Evolutionary conservation across 2,329 filamentous ascomycete species (phyloP), one percentile per base, ranked within the genome.

Genomic region (Chaetomium globosum): DNA sequence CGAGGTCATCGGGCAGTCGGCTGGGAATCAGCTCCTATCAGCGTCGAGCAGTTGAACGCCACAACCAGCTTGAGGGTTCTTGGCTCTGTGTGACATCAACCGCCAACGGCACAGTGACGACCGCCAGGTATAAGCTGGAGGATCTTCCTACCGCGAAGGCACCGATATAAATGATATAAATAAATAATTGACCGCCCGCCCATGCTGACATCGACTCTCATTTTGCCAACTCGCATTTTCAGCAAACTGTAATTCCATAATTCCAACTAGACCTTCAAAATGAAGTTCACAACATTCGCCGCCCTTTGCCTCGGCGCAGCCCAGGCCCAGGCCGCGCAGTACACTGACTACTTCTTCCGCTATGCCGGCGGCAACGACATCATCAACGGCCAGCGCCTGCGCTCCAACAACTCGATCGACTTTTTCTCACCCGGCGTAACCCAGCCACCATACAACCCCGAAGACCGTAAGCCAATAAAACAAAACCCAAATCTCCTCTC

Each of bases 321-420:
- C 6, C 36, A 46, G 4, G 56, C 56, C 23, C 26, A 26, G 8
- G 51, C 51, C 26, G 23, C 23, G 23, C 31, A 43, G 16, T 19
- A 26, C 7, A 59, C 62, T 1, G 66, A 71, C n/a, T 69, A 67
- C 53, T 71, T 69, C 63, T 69, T 71, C 65, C 56, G 46, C 57
- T 63, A 57, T 59, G n/a, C 61, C 36, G 64, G 64, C 61, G 65
- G 59, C 64, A 43, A 46, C 43, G 31, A 39, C 49, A 21, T 64
- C 56, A 63, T 61, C 52, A 46, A 65, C 63, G 30, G 33, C 54
- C 46, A 67, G 28, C 68, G 69, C 28, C 68, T 71, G 31, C 69
- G 69, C 51, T 9, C 21, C n/a, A 71, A 71, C 66, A 60, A n/a
- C 56, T 66, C 69, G 0, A 56, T 52, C 61, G 6, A 53, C n/a